These are phyloP conservation scores for Aspergillus cejpii DNA, from an alignment of 2,329 filamentous ascomycete genomes.

Conservation along the genomic window DNA sequence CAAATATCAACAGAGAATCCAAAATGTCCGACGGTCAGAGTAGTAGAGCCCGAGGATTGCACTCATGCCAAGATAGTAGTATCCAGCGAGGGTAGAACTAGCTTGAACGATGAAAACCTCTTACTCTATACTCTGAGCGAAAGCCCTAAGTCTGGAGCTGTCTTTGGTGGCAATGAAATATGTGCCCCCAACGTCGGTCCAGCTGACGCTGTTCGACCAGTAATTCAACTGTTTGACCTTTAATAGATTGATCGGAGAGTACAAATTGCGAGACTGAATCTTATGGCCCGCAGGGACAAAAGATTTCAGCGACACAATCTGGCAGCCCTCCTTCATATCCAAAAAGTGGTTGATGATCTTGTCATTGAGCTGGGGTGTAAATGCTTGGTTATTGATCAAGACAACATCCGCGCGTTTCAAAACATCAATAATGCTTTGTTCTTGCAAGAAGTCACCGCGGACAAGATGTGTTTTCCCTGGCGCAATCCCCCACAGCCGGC, in stretches of 20 bases:
- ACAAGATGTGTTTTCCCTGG: conserved; percentile 74
- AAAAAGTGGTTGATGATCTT: conserved; percentile 81
- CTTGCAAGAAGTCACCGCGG: conserved; percentile 75
- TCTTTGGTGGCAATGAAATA: conserved; percentile 88
- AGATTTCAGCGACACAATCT: conserved; percentile 83
- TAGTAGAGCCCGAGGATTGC: neutral
- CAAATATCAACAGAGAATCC: neutral
- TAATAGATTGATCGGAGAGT: conserved; percentile 75
- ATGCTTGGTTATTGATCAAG: conserved; percentile 96
- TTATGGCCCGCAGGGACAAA: conserved; percentile 79
- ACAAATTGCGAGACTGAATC: conserved; percentile 64
- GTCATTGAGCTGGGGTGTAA: conserved; percentile 80
- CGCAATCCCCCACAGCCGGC: conserved; percentile 78
- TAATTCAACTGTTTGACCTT: conserved; percentile 68
- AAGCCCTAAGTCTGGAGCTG: conserved; percentile 46
- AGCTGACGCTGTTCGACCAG: conserved; percentile 69
- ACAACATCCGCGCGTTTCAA: conserved; percentile 88
- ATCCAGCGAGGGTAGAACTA: neutral
- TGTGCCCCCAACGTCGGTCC: conserved; percentile 74
- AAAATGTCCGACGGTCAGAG: neutral
- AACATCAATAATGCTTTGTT: conserved; percentile 60
- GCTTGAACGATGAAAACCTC: conserved; percentile 1
- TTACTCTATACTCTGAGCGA: conserved; percentile 37
- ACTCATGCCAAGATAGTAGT: neutral
- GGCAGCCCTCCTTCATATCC: conserved; percentile 83